These are phyloP conservation scores for Claviceps purpurea DNA, from an alignment of 2,329 filamentous ascomycete genomes.

Conservation along the genomic window DNA sequence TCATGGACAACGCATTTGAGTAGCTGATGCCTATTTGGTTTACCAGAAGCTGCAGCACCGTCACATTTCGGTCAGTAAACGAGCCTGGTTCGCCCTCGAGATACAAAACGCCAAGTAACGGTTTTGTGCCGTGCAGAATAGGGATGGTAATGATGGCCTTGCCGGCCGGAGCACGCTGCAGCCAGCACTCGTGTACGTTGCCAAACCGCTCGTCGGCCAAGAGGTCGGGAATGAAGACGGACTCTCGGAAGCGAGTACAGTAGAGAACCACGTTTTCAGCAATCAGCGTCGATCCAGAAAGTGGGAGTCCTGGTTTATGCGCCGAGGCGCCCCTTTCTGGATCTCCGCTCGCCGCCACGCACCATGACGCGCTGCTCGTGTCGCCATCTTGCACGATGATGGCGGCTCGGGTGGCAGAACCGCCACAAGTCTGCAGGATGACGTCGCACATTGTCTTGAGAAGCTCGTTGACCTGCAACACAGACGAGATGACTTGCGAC, in stretches of 20 bases:
- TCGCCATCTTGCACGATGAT: conserved; percentile 61
- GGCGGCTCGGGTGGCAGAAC: conserved; percentile 55
- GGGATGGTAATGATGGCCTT: conserved; percentile 70
- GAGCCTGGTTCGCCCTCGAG: conserved; percentile 62
- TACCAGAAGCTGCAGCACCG: conserved; percentile 55
- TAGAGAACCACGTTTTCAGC: conserved; percentile 67
- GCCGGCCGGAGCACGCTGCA: conserved; percentile 53
- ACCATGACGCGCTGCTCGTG: conserved; percentile 42
- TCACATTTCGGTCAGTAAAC: conserved; percentile 62
- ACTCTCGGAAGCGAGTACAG: conserved; percentile 62
- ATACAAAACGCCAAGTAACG: conserved; percentile 61
- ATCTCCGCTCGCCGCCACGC: conserved; percentile 59
- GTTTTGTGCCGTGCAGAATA: conserved; percentile 58
- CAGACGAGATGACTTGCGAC: conserved; percentile 68
- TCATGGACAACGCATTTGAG: conserved; percentile 53
- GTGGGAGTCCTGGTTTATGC: conserved; percentile 50
- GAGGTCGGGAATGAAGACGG: conserved; percentile 61
- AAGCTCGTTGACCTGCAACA: conserved; percentile 60
- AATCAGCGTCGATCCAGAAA: conserved; percentile 54
- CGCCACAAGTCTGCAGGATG: conserved; percentile 63
- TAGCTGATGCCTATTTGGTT: conserved; percentile 67
- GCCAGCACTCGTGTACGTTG: conserved; percentile 57
- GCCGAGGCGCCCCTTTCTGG: conserved; percentile 55
- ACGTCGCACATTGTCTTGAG: conserved; percentile 73
- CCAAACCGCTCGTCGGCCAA: conserved; percentile 65